Conservation (phyloP, 2,329 filamentous ascomycete species). For the Beauveria sp. region DNA sequence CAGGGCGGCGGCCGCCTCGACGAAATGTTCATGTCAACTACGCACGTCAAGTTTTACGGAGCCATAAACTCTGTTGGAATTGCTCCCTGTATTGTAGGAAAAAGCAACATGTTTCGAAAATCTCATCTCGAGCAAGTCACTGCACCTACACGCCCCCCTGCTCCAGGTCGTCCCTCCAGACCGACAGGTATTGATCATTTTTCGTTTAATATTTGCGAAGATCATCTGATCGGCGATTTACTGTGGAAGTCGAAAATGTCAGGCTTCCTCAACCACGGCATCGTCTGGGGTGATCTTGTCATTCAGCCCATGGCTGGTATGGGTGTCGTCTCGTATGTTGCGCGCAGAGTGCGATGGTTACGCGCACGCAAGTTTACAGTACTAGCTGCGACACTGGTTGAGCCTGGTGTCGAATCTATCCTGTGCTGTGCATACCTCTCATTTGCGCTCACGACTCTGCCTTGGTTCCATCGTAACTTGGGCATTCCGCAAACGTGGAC, state of each 20-base stretch:
- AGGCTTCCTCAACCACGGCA: slow-evolving; percentile 68
- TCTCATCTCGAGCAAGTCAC: slow-evolving; percentile 77
- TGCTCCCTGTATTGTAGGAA: slow-evolving; percentile 90
- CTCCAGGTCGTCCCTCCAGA: slow-evolving; percentile 32
- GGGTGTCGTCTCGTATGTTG: slow-evolving; percentile 68
- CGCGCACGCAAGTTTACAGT: slow-evolving; percentile 94
- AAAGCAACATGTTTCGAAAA: slow-evolving; percentile 97
- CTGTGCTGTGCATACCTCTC: slow-evolving; percentile 75
- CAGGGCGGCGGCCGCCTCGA: slow-evolving; percentile 75
- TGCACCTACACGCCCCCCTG: slow-evolving; percentile 37
- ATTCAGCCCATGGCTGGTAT: slow-evolving; percentile 85
- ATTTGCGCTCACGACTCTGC: slow-evolving; percentile 68
- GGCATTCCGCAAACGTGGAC: slow-evolving; percentile 58
- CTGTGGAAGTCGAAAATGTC: slow-evolving; percentile 68
- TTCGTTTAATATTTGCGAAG: slow-evolving; percentile 93
- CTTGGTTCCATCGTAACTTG: slow-evolving; percentile 47
- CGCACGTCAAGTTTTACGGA: slow-evolving; percentile 94
- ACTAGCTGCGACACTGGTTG: slow-evolving; percentile 76
- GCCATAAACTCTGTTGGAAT: slow-evolving; percentile 91
- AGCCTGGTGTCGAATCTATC: slow-evolving; percentile 85
- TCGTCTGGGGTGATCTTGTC: slow-evolving; percentile 78
- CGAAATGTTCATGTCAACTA: slow-evolving; percentile 88
- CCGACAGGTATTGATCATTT: slow-evolving; percentile 80
- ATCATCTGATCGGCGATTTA: slow-evolving; percentile 88
- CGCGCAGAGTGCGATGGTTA: slow-evolving; percentile 79